Conservation (phyloP, 768 basidiomycete species). For the Fomitopsis serialis region DNA sequence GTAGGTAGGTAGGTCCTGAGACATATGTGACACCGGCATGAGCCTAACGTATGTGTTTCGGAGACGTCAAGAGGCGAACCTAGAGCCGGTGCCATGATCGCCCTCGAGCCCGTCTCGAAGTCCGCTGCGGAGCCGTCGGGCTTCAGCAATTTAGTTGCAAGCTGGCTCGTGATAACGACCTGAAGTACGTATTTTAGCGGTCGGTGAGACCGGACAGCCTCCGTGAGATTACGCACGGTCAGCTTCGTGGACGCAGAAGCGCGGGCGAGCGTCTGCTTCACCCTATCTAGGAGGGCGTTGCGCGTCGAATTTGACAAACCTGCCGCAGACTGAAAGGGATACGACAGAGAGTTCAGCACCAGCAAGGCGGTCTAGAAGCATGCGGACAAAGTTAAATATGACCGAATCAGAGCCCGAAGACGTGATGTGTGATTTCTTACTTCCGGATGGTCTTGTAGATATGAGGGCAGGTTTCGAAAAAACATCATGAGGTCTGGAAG, state of each 20-base stretch:
- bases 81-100: slow-evolving; percentile 62
- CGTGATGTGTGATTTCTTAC: slow-evolving; percentile 29
- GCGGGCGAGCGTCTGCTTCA: slow-evolving; percentile 49
- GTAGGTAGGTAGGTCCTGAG: slow-evolving; percentile 35
- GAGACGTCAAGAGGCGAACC: slow-evolving; percentile 30
- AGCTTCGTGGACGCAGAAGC: slow-evolving; percentile 42
- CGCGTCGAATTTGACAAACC: slow-evolving; percentile 33
- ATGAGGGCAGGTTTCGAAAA: slow-evolving; percentile 44
- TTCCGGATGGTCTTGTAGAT: slow-evolving; percentile 39
- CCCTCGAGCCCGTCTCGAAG: slow-evolving; percentile 59
- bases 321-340: slow-evolving; percentile 52
- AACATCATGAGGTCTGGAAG: slow-evolving; percentile 55
- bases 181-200: slow-evolving; percentile 14
- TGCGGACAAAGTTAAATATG: neutral
- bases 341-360: slow-evolving; percentile 62
- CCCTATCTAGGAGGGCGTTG: slow-evolving; percentile 40
- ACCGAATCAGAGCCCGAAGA: neutral
- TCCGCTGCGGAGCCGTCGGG: slow-evolving; percentile 59
- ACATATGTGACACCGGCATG: neutral
- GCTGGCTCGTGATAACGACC: slow-evolving; percentile 60
- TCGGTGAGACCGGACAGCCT: neutral
- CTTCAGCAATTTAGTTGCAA: slow-evolving; percentile 63
- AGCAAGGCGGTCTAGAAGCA: slow-evolving; percentile 49
- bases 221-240: slow-evolving; percentile 34
- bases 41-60: neutral